These are phyloP conservation scores for Trichoderma atroviride DNA, from an alignment of 2,329 filamentous ascomycete species.

Conservation along the genomic window DNA sequence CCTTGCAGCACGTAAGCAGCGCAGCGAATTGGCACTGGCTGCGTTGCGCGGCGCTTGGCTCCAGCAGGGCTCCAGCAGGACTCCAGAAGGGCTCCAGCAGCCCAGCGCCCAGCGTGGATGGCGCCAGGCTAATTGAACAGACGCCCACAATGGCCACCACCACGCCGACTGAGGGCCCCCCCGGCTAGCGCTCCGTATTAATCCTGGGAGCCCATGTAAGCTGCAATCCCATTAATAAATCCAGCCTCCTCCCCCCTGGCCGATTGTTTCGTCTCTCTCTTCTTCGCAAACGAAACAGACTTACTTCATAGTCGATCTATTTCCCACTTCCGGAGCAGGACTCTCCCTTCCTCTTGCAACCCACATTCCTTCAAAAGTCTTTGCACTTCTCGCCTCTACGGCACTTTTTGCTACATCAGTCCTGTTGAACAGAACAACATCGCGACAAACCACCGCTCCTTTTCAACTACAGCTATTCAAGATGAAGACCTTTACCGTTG, in stretches of 20 bases:
- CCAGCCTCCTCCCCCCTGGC: slow-evolving; percentile 11
- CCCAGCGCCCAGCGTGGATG: neutral
- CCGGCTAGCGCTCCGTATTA: slow-evolving; percentile 25
- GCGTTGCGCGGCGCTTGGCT: slow-evolving; percentile 6
- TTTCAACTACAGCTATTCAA: slow-evolving; percentile 28
- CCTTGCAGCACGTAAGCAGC: neutral
- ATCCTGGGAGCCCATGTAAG: slow-evolving; percentile 17
- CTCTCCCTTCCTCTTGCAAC: slow-evolving; percentile 21
- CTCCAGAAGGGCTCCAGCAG: neutral
- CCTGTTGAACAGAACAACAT: slow-evolving; percentile 27
- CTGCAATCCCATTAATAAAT: slow-evolving; percentile 18
- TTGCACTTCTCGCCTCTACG: slow-evolving; percentile 30
- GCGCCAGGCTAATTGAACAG: neutral
- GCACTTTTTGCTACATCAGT: slow-evolving; percentile 7
- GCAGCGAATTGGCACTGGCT: neutral
- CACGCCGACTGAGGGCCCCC: neutral
- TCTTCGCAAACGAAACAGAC: slow-evolving; percentile 9
- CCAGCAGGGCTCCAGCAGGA: neutral
- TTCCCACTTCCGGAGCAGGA: slow-evolving; percentile 24
- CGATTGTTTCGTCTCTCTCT: slow-evolving; percentile 9
- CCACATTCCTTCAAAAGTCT: slow-evolving; percentile 30
- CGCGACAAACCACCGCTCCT: slow-evolving; percentile 6
- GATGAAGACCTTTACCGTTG: slow-evolving; percentile 48
- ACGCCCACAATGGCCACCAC: slow-evolving; percentile 13
- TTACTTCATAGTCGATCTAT: slow-evolving; percentile 21